Base-by-base conservation (phyloP, 345 rosid species). In the Acer yangbiense region DNA sequence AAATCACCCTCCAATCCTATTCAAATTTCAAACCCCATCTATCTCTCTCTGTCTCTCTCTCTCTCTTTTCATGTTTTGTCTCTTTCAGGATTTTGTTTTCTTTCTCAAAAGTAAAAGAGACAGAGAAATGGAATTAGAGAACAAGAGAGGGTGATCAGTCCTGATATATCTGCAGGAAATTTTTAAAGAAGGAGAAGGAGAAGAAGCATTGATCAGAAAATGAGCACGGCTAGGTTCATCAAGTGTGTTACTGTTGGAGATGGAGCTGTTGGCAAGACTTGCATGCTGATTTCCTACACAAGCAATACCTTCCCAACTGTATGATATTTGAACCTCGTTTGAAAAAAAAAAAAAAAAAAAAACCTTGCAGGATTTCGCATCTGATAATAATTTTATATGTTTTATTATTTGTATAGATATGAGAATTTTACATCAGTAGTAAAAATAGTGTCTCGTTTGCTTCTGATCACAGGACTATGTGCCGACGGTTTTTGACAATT, bases 171-270 rank as follows among this genome's bases (percentile, higher is more conserved):
- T 9, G 1, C 58, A 54, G 58, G n/a, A 54, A 54, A 54, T 4
- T 16, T 50, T 54, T 11, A 46, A 46, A 54, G 4, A 60, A 60
- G 39, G 20, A 18, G 23, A 1, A 58, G 25, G n/a, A n/a, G 20
- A 16, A 60, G n/a, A 35, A 1, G 67, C 35, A 23, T 32, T 14
- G 44, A 1, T 46, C 27, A 35, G 14, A 55, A 73, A 21, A 85
- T 87, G 90, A 87, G 69, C 84, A 85, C 90, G 9, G 87, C 88
- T 17, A 85, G 88, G 72, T 87, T 87, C 76, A 87, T 87, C 83
- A 87, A 87, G 82, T 87, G 90, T 73, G 90, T 85, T 41, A 87
- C 90, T n/a, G 88, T 87, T 29, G 88, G 90, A 3, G 88, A 87
- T 72, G 90, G 90, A 20, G 90, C 90, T 3, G 90, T 85, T 39